These are phyloP conservation scores for Eudorina sp. DNA, from an alignment of 139 green algal genomes.

Conservation along the genomic window DNA sequence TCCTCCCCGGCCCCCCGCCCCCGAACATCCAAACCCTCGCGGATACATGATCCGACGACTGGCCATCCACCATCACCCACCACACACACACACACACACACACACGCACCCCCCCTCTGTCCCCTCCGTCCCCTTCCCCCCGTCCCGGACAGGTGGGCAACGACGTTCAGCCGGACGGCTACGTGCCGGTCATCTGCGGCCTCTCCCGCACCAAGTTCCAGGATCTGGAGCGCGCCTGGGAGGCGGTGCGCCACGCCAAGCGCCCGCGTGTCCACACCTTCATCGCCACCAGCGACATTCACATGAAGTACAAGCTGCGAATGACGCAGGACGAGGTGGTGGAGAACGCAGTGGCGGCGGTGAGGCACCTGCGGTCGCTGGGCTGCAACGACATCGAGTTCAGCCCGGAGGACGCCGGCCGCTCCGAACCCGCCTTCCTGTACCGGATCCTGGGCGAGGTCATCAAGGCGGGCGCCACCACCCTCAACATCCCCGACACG, in stretches of 20 bases:
- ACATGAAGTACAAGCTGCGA: conserved; percentile 97
- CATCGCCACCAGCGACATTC: conserved; percentile 96
- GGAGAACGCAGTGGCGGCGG: conserved; percentile 88
- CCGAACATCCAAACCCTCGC: too few relatives aligned
- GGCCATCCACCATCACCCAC: too few relatives aligned
- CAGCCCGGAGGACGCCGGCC: conserved; percentile 94
- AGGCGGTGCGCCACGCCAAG: conserved; percentile 89
- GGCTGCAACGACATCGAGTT: conserved; percentile 99
- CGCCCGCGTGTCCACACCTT: conserved; percentile 97
- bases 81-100: too few relatives aligned
- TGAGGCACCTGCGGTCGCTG: conserved; percentile 87
- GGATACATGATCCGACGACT: too few relatives aligned
- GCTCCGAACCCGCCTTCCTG: conserved; percentile 94
- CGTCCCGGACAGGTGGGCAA: conserved; percentile 81
- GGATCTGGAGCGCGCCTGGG: conserved; percentile 92
- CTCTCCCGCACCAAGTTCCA: conserved; percentile 86
- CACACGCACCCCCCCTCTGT: background rate
- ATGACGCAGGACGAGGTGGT: conserved; percentile 94
- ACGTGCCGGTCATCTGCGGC: conserved; percentile 98
- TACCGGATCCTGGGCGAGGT: conserved; percentile 86
- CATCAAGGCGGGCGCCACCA: conserved; percentile 97
- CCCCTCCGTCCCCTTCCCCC: background rate
- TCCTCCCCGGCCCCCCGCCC: too few relatives aligned
- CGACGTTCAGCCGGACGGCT: conserved; percentile 86
- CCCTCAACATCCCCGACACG: conserved; percentile 96